Evolutionary conservation across 1,284 basidiomycete species (phyloP), one percentile per base, ranked within the genome.

Genomic region (Pterula multifida): DNA sequence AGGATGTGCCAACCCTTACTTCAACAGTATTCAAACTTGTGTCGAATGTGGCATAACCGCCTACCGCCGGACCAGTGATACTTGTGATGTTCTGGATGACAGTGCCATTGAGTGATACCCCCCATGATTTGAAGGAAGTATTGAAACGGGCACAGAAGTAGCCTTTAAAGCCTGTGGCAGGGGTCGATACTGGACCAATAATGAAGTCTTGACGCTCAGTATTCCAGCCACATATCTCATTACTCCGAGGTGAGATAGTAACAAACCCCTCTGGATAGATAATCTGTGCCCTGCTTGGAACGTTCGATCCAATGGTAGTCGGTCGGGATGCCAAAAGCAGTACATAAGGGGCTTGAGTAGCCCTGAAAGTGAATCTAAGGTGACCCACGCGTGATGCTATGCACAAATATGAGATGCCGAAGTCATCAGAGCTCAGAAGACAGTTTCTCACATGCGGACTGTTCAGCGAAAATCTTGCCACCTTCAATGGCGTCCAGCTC

Each of bases 121-220:
- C 81, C 55, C 65, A 74, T 1, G 61, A 63, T 12, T 57, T 55
- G 54, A 79, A 76, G 0, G 72, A 66, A 15, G 60, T 57, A 46
- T 80, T 75, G 58, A 91, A 87, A 13, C 82, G 76, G 4, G 81
- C 86, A 47, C 83, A 85, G 62, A 86, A 90, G 69, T 85, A 88
- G 0, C 83, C 85, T 28, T 74, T 76, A 59, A 75, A 75, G 11
- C 69, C 76, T 71, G 48, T 59, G 49, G 55, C 64, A 46, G 66
- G 63, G 25, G 73, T 78, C 23, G 74, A 74, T 1, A 63, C 57
- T 0, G 81, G 81, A 0, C 73, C 73, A 51, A 85, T 76, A 58
- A 86, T 82, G 60, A 68, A 73, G 65, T 90, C 86, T 60, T 89
- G 85, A 11, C 85, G 72, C 60, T 90, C 87, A 11, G 77, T 72